Percentiles rank a stretch among this genome's conserved stretches.
Conservation (phyloP, 495 filamentous ascomycete species). For the Aspergillus sclerotioniger region DNA sequence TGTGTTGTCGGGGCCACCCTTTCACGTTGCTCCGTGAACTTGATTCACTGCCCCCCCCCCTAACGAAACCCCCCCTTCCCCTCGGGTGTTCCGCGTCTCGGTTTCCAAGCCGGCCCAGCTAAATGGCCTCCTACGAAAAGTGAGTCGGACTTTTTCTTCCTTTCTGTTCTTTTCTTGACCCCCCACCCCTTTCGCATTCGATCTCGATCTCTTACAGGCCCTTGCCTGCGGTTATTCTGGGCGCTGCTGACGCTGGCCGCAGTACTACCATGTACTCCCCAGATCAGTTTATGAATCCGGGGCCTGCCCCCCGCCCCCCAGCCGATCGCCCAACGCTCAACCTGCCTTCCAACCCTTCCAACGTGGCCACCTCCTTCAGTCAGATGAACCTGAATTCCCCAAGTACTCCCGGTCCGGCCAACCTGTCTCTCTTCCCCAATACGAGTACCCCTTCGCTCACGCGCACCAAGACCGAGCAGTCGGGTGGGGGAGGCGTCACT, state of each 20-base stretch:
- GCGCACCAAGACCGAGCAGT: slow-evolving; percentile 58
- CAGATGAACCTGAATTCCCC: slow-evolving; percentile 70
- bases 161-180: not conserved
- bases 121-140: slow-evolving; percentile 42
- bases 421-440: slow-evolving; percentile 53
- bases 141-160: slow-evolving; percentile 20
- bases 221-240: not conserved
- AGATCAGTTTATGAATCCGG: slow-evolving; percentile 92
- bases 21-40: not conserved
- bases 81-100: slow-evolving; percentile 17
- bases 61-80: slow-evolving; percentile 5
- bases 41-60: not conserved
- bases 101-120: slow-evolving; percentile 19
- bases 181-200: not conserved
- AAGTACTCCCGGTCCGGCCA: slow-evolving; percentile 48
- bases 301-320: slow-evolving; percentile 88
- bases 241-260: slow-evolving; percentile 13
- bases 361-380: slow-evolving; percentile 74
- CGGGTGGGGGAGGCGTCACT: slow-evolving; percentile 60
- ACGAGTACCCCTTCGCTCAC: slow-evolving; percentile 67
- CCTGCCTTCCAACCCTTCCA: slow-evolving; percentile 60
- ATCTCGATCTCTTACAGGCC: not conserved
- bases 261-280: slow-evolving; percentile 56
- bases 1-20: slow-evolving; percentile 3
- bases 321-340: slow-evolving; percentile 78